Percentiles rank a stretch among this genome's conserved stretches.
phyloP scores from a whole-genome alignment of 2,329 filamentous ascomycete species.

The Epicoccum nigrum region DNA sequence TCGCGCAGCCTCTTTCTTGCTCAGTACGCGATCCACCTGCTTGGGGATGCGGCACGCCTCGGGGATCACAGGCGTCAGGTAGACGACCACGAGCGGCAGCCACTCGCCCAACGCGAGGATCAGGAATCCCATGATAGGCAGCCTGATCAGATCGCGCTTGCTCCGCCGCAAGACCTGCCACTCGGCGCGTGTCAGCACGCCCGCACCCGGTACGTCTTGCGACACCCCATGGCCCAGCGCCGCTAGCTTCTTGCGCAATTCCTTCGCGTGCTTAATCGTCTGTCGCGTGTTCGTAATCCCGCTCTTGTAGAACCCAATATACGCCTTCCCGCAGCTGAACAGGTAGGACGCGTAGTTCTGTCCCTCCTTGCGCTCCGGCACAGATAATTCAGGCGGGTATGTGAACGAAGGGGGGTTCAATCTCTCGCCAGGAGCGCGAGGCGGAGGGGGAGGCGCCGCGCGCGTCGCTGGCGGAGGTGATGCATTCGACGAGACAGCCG shows the following conservation, averaged over 20 bases:
- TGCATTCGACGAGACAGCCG: no score
- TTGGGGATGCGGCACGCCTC: slow-evolving; percentile 81
- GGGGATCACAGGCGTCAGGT: slow-evolving; percentile 75
- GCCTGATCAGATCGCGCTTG: slow-evolving; percentile 73
- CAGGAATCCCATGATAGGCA: slow-evolving; percentile 79
- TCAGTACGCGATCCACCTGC: slow-evolving; percentile 68
- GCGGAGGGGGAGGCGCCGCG: slow-evolving; percentile 3
- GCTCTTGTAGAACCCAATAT: slow-evolving; percentile 84
- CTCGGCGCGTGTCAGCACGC: slow-evolving; percentile 65
- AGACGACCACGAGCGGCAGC: slow-evolving; percentile 78
- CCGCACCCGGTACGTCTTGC: slow-evolving; percentile 4
- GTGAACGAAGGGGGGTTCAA: slow-evolving; percentile 77
- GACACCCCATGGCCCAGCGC: slow-evolving; percentile 6
- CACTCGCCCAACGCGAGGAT: slow-evolving; percentile 84
- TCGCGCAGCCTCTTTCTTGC: slow-evolving; percentile 55
- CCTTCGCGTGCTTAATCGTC: slow-evolving; percentile 61
- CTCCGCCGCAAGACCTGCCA: slow-evolving; percentile 74
- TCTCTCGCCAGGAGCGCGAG: slow-evolving; percentile 17
- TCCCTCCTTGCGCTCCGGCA: slow-evolving; percentile 62
- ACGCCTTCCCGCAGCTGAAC: slow-evolving; percentile 72
- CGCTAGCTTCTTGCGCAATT: slow-evolving; percentile 50
- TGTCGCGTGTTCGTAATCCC: slow-evolving; percentile 76
- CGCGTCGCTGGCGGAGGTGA: not conserved
- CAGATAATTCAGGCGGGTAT: slow-evolving; percentile 70
- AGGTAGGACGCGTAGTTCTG: slow-evolving; percentile 60